Evolutionary conservation across 495 filamentous ascomycete species (phyloP), one percentile per base, ranked within the genome.

Genomic region (Rostrohypoxylon terebratum): DNA sequence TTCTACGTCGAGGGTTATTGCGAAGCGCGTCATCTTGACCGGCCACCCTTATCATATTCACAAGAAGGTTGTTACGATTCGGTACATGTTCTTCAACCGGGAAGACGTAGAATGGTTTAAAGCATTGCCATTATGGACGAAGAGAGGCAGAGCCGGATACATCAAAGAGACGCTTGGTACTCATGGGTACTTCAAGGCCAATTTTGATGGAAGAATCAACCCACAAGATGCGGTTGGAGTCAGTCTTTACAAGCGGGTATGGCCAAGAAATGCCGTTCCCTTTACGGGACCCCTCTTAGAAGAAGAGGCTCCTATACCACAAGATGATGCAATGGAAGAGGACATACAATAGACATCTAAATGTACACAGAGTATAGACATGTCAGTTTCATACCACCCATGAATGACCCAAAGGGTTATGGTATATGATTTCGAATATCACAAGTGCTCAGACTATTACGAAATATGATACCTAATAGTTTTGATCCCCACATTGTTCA

Each of bases 21-120:
- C 94, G 68, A 99, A 99, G 82, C 91, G 96, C 60, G 90, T 96
- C 69, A 94, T 98, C 67, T 86, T 99, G 61, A 97, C 96, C 0
- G 96, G 96, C 42, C 96, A 98, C 78, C 95, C 96, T 0, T 97
- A 92, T 83, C 98, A 99, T 84, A 98, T 99, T 74, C 94, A 99
- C 87, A 96, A 95, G 84, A 93, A 92, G 80, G 83, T 98, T 23
- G 96, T 98, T 61, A 98, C 96, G 0, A 89, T 99, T 21, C 90
- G 96, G 23, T 98, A 98, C 86, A 98, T 99, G 96, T 99, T 99
- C 86, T 99, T 99, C 88, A 97, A 97, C 81, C 79, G 87, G 14
- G 93, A 97, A 80, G 96, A 99, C 77, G 91, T 99, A 47, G 86
- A 90, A 71, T 99, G 94, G 94, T 99, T 98, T 86, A 97, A 97